Percentiles rank a stretch among this genome's conserved stretches.
These are phyloP conservation scores for Daldinia eschscholtzii DNA, from an alignment of 2,329 filamentous ascomycete genomes.

Conservation along the genomic window DNA sequence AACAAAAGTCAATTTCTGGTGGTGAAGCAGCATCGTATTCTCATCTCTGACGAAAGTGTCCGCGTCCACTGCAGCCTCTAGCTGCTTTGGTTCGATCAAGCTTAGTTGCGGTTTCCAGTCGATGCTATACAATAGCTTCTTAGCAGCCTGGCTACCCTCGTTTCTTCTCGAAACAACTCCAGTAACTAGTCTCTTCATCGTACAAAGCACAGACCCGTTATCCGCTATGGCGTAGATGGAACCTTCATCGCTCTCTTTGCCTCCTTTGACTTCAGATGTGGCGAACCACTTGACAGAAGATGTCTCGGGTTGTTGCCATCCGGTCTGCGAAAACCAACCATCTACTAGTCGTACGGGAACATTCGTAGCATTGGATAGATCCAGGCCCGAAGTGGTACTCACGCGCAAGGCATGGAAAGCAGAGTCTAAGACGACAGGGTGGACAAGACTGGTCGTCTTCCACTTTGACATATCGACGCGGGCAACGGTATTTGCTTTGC, in stretches of 20 bases:
- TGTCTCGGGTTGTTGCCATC: slow-evolving; percentile 51
- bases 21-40: slow-evolving; percentile 32
- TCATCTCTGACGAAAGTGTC: slow-evolving; percentile 46
- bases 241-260: slow-evolving; percentile 47
- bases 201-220: slow-evolving; percentile 50
- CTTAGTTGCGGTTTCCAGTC: slow-evolving; percentile 57
- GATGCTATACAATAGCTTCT: slow-evolving; percentile 53
- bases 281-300: slow-evolving; percentile 47
- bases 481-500: slow-evolving; percentile 42
- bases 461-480: slow-evolving; percentile 44
- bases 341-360: slow-evolving; percentile 51
- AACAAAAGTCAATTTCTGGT: slow-evolving; percentile 43
- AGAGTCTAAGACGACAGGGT: slow-evolving; percentile 56
- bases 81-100: slow-evolving; percentile 50
- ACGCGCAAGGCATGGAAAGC: slow-evolving; percentile 52
- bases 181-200: slow-evolving; percentile 46
- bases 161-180: slow-evolving; percentile 46
- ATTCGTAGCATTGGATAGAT: slow-evolving; percentile 41
- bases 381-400: slow-evolving; percentile 42
- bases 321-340: slow-evolving; percentile 53
- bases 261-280: slow-evolving; percentile 30
- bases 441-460: slow-evolving; percentile 50
- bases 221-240: slow-evolving; percentile 51
- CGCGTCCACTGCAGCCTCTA: slow-evolving; percentile 45
- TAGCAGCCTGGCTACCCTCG: slow-evolving; percentile 26